Conservation (phyloP, 2,329 filamentous ascomycete genomes). For the Neofusicoccum sp. region DNA sequence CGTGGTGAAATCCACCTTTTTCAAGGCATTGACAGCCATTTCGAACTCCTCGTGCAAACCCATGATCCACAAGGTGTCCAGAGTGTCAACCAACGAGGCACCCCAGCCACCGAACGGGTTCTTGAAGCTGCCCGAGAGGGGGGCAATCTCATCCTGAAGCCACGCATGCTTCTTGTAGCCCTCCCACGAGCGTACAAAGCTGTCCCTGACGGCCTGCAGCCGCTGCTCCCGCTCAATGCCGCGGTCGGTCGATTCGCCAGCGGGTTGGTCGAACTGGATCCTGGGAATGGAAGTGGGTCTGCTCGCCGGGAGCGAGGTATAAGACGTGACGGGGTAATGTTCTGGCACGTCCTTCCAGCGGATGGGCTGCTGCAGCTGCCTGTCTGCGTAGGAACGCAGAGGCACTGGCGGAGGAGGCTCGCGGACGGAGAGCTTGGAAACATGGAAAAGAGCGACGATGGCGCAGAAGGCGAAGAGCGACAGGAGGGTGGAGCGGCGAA, state of each 20-base stretch:
- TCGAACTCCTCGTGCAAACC: conserved; percentile 57
- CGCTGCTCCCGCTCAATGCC: conserved; percentile 31
- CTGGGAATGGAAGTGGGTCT: conserved; percentile 30
- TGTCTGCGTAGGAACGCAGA: conserved; percentile 24
- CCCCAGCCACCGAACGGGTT: conserved; percentile 56
- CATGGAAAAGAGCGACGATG: conserved; percentile 32
- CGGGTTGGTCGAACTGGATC: conserved; percentile 38
- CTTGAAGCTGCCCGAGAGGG: conserved; percentile 48
- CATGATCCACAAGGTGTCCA: conserved; percentile 65
- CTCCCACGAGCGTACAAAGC: conserved; percentile 43
- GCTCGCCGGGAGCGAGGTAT: conserved; percentile 33
- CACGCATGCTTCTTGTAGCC: conserved; percentile 55
- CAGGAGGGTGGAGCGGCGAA: conserved; percentile 32
- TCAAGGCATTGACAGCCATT: conserved; percentile 51
- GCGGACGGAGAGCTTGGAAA: conserved; percentile 23
- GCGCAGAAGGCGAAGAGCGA: conserved; percentile 29
- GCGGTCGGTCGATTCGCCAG: conserved; percentile 31
- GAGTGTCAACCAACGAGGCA: conserved; percentile 59
- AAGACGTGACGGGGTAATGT: conserved; percentile 32
- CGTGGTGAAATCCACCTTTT: conserved; percentile 54
- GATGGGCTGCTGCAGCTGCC: conserved; percentile 29
- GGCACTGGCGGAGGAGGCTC: conserved; percentile 25
- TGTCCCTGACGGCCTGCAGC: conserved; percentile 35
- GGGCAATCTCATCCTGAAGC: conserved; percentile 53
- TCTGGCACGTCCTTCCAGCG: conserved; percentile 34